These are phyloP conservation scores for Daldinia childiae DNA, from an alignment of 495 filamentous ascomycete species.

Conservation along the genomic window DNA sequence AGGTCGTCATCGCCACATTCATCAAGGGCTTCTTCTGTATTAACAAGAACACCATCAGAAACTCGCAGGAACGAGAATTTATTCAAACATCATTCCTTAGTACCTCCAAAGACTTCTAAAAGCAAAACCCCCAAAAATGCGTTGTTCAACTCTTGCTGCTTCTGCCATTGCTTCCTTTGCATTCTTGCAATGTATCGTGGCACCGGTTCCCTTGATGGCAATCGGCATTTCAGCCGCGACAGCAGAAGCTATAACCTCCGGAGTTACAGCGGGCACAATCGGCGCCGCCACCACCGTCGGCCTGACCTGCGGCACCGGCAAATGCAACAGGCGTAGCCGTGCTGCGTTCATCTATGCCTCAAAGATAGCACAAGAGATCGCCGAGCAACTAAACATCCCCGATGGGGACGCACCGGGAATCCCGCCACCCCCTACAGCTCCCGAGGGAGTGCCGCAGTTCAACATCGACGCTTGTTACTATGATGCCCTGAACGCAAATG, in stretches of 20 bases:
- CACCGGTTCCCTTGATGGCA: conserved; percentile 7
- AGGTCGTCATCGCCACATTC: not conserved
- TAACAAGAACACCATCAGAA: not conserved
- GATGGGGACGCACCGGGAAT: not conserved
- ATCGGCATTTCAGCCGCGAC: conserved; percentile 2
- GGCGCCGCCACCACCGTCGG: not conserved
- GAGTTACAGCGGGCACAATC: conserved; percentile 2
- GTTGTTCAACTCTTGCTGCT: conserved; percentile 1
- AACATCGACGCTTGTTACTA: conserved; percentile 12
- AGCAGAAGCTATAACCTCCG: not conserved
- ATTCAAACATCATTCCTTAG: too few relatives aligned
- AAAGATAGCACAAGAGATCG: conserved; percentile 13
- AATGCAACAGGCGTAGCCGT: conserved; percentile 1
- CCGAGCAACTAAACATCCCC: conserved; percentile 6
- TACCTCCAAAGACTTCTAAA: not conserved
- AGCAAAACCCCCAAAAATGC: conserved; percentile 17
- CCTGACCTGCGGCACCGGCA: conserved; percentile 1
- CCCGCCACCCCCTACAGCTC: conserved; percentile 10
- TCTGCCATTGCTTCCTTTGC: conserved; percentile 7
- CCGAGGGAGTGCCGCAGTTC: conserved; percentile 11
- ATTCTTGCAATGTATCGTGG: conserved; percentile 6
- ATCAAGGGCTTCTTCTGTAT: not conserved
- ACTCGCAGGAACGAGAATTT: not conserved
- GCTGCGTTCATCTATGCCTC: conserved; percentile 1
- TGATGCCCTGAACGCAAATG: conserved; percentile 11